phyloP scores from a whole-genome alignment of 1,284 basidiomycete species.

The Leccinum pachyderme region DNA sequence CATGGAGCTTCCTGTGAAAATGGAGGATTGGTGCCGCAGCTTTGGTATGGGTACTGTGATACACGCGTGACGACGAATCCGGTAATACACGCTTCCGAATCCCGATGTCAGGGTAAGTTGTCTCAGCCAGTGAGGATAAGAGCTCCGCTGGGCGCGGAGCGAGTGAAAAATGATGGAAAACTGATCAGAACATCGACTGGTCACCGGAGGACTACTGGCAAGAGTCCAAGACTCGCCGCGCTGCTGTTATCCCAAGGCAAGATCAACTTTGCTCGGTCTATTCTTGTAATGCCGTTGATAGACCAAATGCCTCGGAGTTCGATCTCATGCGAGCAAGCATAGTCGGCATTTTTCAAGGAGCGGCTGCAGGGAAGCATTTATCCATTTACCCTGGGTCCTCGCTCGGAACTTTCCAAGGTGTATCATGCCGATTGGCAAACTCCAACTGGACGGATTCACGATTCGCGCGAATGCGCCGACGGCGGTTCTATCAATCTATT shows the following conservation, averaged over 20 bases:
- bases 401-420: neutral
- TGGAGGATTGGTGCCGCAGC: neutral
- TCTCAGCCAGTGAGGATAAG: too few relatives aligned
- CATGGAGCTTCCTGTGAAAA: constrained; percentile 25
- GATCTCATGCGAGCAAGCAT: neutral
- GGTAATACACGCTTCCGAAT: too few relatives aligned
- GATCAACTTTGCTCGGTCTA: neutral
- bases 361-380: neutral
- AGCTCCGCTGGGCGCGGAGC: neutral
- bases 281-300: neutral
- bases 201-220: neutral
- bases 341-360: neutral
- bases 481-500: neutral
- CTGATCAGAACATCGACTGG: too few relatives aligned
- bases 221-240: neutral
- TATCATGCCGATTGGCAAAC: neutral
- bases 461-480: neutral
- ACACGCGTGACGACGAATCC: too few relatives aligned
- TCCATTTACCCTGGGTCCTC: too few relatives aligned
- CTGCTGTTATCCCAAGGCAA: neutral
- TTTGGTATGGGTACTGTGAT: neutral
- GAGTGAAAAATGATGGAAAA: neutral
- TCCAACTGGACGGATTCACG: neutral
- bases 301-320: neutral
- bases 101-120: too few relatives aligned